Evolutionary conservation across 805 yeast species (phyloP).

Genomic region (Wickerhamomyces subpelliculosus): DNA sequence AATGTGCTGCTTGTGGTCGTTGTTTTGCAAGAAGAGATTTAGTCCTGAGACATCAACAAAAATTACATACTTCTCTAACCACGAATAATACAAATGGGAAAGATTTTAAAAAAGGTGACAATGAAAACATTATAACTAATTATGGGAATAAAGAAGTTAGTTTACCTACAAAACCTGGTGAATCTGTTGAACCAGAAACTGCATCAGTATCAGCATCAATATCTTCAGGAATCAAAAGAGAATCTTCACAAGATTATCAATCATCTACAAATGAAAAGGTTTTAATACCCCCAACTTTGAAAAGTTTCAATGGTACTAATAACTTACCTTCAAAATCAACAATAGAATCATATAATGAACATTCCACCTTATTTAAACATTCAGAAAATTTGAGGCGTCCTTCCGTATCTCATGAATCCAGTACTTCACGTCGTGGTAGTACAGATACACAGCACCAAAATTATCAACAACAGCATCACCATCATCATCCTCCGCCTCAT

Average conservation of each 20-base stretch:
- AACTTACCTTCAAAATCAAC: conserved; percentile 7
- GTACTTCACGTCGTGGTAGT: not conserved
- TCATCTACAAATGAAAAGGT: not conserved
- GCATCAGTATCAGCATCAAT: too few relatives aligned
- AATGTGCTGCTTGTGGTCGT: conserved; percentile 93
- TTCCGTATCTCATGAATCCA: too few relatives aligned
- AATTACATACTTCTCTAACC: conserved; percentile 57
- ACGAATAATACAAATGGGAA: conserved; percentile 38
- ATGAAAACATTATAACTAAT: conserved; percentile 30
- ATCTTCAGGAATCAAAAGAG: too few relatives aligned
- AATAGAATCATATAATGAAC: conserved; percentile 9
- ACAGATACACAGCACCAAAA: not conserved
- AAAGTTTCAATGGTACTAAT: not conserved
- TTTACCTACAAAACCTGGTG: conserved; percentile 24
- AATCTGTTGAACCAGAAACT: too few relatives aligned
- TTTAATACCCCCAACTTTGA: not conserved
- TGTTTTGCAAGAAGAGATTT: conserved; percentile 89
- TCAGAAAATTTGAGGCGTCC: conserved; percentile 15
- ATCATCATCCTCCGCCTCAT: conserved; percentile 3
- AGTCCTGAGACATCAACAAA: conserved; percentile 90
- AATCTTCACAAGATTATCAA: too few relatives aligned
- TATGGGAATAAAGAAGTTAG: conserved; percentile 32
- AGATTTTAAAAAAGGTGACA: conserved; percentile 21
- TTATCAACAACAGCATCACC: conserved; percentile 2
- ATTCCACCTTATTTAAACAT: conserved; percentile 24